A percentile compares a stretch with the other conserved stretches of the same genome.
Conservation (phyloP, 2,329 filamentous ascomycete genomes). For the Cercospora berteroae region DNA sequence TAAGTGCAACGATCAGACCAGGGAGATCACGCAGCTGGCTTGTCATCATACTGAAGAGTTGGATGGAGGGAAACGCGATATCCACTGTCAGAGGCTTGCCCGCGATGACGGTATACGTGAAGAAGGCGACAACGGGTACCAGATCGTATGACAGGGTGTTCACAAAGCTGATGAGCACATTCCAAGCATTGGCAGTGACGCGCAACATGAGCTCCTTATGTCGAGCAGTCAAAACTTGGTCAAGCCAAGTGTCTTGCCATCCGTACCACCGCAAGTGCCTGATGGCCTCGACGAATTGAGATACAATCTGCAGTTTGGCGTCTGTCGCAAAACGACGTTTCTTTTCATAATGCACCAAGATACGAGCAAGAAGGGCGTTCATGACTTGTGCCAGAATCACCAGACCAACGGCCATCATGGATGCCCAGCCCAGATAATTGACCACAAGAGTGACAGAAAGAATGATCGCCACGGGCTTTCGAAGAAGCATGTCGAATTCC, state of each 20-base stretch:
- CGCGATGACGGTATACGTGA: slow-evolving; percentile 72
- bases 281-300: slow-evolving; percentile 83
- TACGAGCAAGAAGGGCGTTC: slow-evolving; percentile 66
- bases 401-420: slow-evolving; percentile 67
- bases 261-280: slow-evolving; percentile 78
- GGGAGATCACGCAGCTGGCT: slow-evolving; percentile 72
- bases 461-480: slow-evolving; percentile 72
- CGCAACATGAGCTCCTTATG: slow-evolving; percentile 65
- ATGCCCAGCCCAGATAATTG: slow-evolving; percentile 76
- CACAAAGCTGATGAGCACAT: slow-evolving; percentile 62
- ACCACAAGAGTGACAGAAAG: slow-evolving; percentile 72
- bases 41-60: slow-evolving; percentile 75
- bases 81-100: slow-evolving; percentile 69
- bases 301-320: slow-evolving; percentile 72
- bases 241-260: slow-evolving; percentile 75
- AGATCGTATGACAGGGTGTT: slow-evolving; percentile 70
- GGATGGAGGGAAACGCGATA: slow-evolving; percentile 80
- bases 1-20: slow-evolving; percentile 67
- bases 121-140: slow-evolving; percentile 79
- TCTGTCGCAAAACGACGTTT: slow-evolving; percentile 73
- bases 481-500: slow-evolving; percentile 76
- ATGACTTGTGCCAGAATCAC: slow-evolving; percentile 60
- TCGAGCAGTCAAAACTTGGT: slow-evolving; percentile 65
- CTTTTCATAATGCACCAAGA: slow-evolving; percentile 67
- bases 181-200: slow-evolving; percentile 63